Base-by-base conservation (phyloP, 352 stramenopile genomes). In the Ochromonadaceae sp. region DNA sequence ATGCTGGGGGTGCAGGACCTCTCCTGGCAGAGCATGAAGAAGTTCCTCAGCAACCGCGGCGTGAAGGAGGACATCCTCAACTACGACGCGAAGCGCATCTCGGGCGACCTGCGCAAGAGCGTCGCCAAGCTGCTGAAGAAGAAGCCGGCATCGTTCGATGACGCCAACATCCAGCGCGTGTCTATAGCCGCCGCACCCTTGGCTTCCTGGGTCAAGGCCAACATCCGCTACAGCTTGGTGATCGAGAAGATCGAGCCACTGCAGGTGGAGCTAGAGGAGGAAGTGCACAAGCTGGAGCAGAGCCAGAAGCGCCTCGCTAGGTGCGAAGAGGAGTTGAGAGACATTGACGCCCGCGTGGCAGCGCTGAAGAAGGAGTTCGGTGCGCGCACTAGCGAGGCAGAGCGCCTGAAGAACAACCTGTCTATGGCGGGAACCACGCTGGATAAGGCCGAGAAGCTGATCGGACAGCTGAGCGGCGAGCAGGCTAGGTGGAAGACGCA, bases 1-100 rank as follows among this genome's bases (percentile, higher is more conserved):
- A 70, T 97, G 9, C 72, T 97, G 1, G 89, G 89, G 12, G 95
- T 96, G 46, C 80, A 92, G 30, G 90, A 97, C 66, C 92, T 86
- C 17, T 93, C 84, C 0, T 97, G 90, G 90, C 86, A 92, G 59
- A 91, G 81, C 14, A 97, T 97, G 87, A 96, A 96, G 67, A 92
- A 92, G 67, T 97, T 97, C 63, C 67, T 97, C 0, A 85, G 87
- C 1, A 93, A 95, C 55, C 81, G 88, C 28, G 87, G 86, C 0
- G 87, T 97, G 2, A 96, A 96, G 62, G 90, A 96, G 42, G 85
- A 97, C 34, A 96, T 97, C 59, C 74, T 96, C 3, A 96, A 95
- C 72, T 97, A 90, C 52, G 88, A 97, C 44, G 84, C 87, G 2
- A 81, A 85, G 31, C 75, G 80, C 0, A 95, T 97, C 66, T 90